Base-by-base conservation (phyloP, 2,329 filamentous ascomycete species). In the Aschersonia sp. region DNA sequence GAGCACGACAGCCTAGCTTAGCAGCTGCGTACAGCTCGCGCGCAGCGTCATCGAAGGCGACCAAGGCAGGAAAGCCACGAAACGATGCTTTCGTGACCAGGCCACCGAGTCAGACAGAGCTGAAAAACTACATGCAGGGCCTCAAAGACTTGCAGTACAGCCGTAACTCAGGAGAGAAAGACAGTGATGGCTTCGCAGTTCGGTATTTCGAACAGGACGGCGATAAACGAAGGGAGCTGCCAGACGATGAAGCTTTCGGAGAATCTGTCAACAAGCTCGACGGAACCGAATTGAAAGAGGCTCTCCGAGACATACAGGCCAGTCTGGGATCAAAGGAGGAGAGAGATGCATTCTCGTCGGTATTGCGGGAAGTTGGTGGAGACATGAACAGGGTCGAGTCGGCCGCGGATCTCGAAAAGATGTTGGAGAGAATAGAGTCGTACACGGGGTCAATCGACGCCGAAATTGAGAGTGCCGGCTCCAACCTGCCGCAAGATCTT, bases 171-270 rank as follows among this genome's bases (percentile, higher is more conserved):
- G 45, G 50, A 9, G 46, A 57, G 7, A 44, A 55, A 6, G 39
- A 46, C 1, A 49, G 46, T n/a, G 47, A 51, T 5, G 50, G 57
- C 12, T 62, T 60, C 37, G 59, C 61, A 3, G 63, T 75, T 9
- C 64, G 67, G 7, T 75, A 66, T 55, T 77, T 73, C 51, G 71
- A 77, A 47, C 68, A 75, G 55, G 63, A 64, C 11, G 60, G 62
- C 4, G 53, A 58, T 32, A 54, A 56, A 6, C 54, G 70, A 10
- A 64, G 58, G 12, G 63, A 66, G 52, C 57, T 75, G 14, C 52
- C 54, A 8, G 55, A 61, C 49, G 59, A 67, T 44, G 59, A 67
- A n/a, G 65, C 64, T 6, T 72, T 72, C 49, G 60, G 56, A 35
- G 57, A 64, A 29, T 65, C 67, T 0, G 47, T 72, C 5, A 56